phyloP scores from a whole-genome alignment of 108 stramenopile genomes.

The Phaeodactylum tricornutum region DNA sequence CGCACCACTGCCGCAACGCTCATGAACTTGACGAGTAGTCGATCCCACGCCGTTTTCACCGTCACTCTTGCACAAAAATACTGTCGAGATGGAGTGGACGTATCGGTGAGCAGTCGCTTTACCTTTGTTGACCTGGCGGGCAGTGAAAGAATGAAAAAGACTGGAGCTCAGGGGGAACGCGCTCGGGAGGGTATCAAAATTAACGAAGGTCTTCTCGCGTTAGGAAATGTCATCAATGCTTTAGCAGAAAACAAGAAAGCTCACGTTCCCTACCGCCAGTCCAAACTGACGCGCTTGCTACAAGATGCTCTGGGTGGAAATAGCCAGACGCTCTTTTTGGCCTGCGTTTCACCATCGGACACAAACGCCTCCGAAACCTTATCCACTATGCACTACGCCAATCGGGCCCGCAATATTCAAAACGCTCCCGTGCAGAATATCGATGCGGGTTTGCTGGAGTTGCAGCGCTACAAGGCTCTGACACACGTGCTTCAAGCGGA shows the following conservation, averaged over 20 bases:
- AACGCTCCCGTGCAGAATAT: conserved; percentile 79
- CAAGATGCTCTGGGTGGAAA: conserved; percentile 96
- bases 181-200: conserved; percentile 90
- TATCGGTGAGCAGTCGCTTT: conserved; percentile 57
- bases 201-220: conserved; percentile 92
- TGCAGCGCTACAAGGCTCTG: conserved; percentile 68
- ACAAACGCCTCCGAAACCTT: conserved; percentile 87
- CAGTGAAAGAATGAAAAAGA: conserved; percentile 92
- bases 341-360: conserved; percentile 89
- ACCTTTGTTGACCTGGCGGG: conserved; percentile 89
- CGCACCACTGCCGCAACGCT: conserved; percentile 86
- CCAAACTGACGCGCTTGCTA: conserved; percentile 91
- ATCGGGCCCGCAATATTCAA: conserved; percentile 91
- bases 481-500: conserved; percentile 55
- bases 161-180: conserved; percentile 81
- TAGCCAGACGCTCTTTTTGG: conserved; percentile 86
- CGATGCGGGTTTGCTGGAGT: conserved; percentile 64
- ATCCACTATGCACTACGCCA: conserved; percentile 90
- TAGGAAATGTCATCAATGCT: conserved; percentile 98
- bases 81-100: conserved; percentile 28
- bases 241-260: conserved; percentile 74
- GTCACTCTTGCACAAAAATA: conserved; percentile 45
- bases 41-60: conserved; percentile 77
- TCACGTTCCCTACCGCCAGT: conserved; percentile 85
- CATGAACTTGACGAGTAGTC: conserved; percentile 82